Base-by-base conservation (phyloP, 1,284 basidiomycete genomes). In the Ceratorhiza oryzae-sativae region DNA sequence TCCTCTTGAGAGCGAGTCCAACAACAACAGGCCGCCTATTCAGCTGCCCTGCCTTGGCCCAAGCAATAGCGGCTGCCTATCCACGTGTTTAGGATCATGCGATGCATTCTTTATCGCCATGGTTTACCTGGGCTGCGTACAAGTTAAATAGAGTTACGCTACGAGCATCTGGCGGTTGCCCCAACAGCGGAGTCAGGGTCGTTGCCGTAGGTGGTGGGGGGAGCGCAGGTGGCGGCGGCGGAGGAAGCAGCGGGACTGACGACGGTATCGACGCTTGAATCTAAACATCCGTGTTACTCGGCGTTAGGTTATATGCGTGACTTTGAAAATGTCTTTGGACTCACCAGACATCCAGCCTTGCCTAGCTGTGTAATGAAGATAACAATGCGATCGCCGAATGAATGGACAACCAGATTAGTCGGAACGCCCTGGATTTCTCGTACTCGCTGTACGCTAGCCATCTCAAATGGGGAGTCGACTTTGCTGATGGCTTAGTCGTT, bases 291-390 rank as follows among this genome's bases (percentile, higher is more conserved):
- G 67, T 46, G 15, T 36, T 27, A 4, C 27, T 60, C 41, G 59
- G 36, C 18, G n/a, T 45, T 45, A 42, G 45, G 42, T 10, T 56
- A 30, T 25, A 63, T n/a, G n/a, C n/a, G n/a, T n/a, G n/a, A n/a
- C n/a, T n/a, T n/a, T n/a, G n/a, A n/a, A n/a, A n/a, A n/a, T n/a
- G n/a, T n/a, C n/a, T n/a, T n/a, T n/a, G n/a, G 45, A 81, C 82
- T 78, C 78, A 95, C 93, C 81, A 97, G 78, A 77, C 86, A 90
- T 71, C 94, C 95, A 13, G 96, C 88, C 86, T 94, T 95, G 34
- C 92, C 92, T 67, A 92, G 77, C 80, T 97, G 95, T 1, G 94
- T 94, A 63, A 97, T 84, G 32, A 96, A 82, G 20, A 97, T 87
- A 23, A 97, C 81, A 9, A 89, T 82, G 45, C 93, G 86, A 80